phyloP scores from a whole-genome alignment of 306 rosid genomes.

The Malus sieversii region DNA sequence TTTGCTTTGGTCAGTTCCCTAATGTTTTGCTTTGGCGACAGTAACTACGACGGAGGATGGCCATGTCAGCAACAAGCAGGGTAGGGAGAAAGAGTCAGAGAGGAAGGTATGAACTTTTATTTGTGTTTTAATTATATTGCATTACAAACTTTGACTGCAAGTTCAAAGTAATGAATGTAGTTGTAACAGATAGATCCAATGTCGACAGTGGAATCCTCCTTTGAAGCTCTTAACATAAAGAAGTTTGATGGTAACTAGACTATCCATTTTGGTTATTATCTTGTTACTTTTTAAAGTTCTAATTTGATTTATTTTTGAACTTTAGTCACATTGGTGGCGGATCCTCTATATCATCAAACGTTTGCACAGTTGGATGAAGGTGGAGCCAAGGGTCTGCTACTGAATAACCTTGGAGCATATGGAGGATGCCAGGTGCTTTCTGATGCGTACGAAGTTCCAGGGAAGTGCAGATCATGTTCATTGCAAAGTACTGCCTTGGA shows the following conservation, averaged over 20 bases:
- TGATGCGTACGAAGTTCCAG: conserved; percentile 84
- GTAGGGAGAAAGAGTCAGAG: conserved; percentile 6
- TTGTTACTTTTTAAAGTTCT: conserved; percentile 3
- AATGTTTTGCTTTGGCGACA: background rate
- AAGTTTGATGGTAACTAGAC: conserved; percentile 20
- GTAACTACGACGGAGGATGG: background rate
- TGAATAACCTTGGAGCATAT: conserved; percentile 87
- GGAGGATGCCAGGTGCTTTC: conserved; percentile 82
- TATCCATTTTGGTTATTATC: background rate
- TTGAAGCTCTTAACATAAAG: conserved; percentile 21
- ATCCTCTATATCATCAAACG: conserved; percentile 90
- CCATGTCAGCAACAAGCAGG: background rate
- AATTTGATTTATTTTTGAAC: conserved; percentile 17
- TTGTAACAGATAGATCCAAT: conserved; percentile 20
- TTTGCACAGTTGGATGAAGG: conserved; percentile 95
- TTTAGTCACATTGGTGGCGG: conserved; percentile 78
- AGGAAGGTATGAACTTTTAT: conserved; percentile 12
- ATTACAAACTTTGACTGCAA: background rate
- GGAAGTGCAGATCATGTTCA: conserved; percentile 37
- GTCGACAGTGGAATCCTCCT: conserved; percentile 26
- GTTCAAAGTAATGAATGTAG: conserved; percentile 1
- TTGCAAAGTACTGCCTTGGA: conserved; percentile 1
- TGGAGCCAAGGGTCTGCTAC: conserved; percentile 86
- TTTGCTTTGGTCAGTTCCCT: background rate
- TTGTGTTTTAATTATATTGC: background rate